Evolutionary conservation across 768 basidiomycete genomes (phyloP).

Genomic region (Lentinula raphanica): DNA sequence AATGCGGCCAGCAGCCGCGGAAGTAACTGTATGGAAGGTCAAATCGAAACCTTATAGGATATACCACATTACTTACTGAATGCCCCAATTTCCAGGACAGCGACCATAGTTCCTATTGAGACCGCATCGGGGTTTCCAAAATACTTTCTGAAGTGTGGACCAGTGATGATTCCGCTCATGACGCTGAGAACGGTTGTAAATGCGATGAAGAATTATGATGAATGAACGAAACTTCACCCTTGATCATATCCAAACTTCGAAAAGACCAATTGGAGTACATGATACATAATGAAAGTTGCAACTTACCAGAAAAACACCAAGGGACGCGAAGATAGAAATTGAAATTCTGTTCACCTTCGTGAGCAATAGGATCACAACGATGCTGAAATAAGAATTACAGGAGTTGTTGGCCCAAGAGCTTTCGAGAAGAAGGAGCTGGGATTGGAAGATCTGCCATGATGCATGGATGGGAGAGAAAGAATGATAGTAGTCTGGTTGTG

Average conservation of each 20-base stretch:
- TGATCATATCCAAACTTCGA: conserved; percentile 81
- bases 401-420: conserved; percentile 72
- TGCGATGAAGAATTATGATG: conserved; percentile 3
- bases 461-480: conserved; percentile 33
- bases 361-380: not conserved
- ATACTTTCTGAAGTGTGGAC: conserved; percentile 74
- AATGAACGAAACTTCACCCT: conserved; percentile 44
- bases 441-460: conserved; percentile 41
- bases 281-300: too few species aligned
- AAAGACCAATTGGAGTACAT: conserved; percentile 9
- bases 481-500: conserved; percentile 12
- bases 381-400: conserved; percentile 45
- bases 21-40: conserved; percentile 56
- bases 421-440: conserved; percentile 29
- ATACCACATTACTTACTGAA: conserved; percentile 50
- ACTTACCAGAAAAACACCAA: conserved; percentile 81
- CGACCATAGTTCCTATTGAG: conserved; percentile 90
- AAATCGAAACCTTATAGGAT: not conserved
- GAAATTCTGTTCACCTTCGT: not conserved
- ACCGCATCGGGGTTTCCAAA: conserved; percentile 74
- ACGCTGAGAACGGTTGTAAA: conserved; percentile 43
- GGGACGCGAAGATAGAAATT: conserved; percentile 75
- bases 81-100: conserved; percentile 90
- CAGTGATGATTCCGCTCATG: conserved; percentile 90
- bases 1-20: conserved; percentile 80